Evolutionary conservation across 2,329 filamentous ascomycete species (phyloP), one percentile per base, ranked within the genome.

Genomic region (Xylaria sp.): DNA sequence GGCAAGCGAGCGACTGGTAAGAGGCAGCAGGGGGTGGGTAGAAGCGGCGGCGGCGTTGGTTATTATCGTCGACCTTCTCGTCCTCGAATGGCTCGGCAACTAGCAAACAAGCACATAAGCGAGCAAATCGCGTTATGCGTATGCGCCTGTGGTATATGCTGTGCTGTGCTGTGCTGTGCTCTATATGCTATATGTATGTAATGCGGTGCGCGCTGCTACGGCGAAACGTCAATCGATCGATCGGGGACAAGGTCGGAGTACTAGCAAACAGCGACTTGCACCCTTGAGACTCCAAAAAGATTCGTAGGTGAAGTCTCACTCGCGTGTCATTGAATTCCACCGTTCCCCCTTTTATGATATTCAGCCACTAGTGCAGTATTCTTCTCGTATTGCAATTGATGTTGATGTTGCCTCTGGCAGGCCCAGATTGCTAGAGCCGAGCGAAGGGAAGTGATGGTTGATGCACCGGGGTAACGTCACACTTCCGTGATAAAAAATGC

Each of bases 1-100:
- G 67, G 69, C 61, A 70, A 67, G 64, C 70, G 66, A 68, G 32
- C 54, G 53, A 68, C 61, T 63, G 63, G 54, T 47, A 44, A 21
- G 32, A 63, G 35, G 40, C 18, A 40, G 54, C 40, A 32, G 40
- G 18, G 40, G 40, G 5, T 54, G 16, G 35, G 48, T 37, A 16
- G 58, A 25, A 42, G 51, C 32, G 27, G 61, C 12, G n/a, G 58
- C 16, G 32, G 35, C 13, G 27, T n/a, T 51, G 63, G 47, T 44
- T 44, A 5, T 44, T 16, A 16, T 44, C 44, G 25, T 23, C 13
- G 32, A 6, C 53, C 60, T 27, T 32, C 50, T 54, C 32, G 32
- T 44, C 42, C 40, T 62, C 51, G 53, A 60, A 47, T 67, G 58
- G 55, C 29, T 69, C 48, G 25, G 27, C 50, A 55, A 35, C 5